These are phyloP conservation scores for Dovyalis caffra DNA, from an alignment of 345 rosid species.

Conservation along the genomic window DNA sequence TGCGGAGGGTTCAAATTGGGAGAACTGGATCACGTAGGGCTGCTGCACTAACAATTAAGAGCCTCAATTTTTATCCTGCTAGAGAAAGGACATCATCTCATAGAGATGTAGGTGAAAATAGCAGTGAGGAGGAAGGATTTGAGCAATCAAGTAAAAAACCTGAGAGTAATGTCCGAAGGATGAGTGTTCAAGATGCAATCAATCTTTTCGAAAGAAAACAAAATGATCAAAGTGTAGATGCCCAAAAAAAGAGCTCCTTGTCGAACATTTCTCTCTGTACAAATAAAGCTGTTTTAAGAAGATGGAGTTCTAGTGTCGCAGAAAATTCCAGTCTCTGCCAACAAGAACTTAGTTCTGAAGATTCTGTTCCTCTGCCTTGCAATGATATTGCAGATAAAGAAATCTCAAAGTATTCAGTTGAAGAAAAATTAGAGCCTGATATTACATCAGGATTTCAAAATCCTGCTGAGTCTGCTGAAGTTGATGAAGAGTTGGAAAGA, in stretches of 20 bases:
- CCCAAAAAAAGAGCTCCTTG: constrained; percentile 32
- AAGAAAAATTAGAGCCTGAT: constrained; percentile 33
- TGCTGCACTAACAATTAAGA: constrained; percentile 56
- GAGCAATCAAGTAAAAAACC: constrained; percentile 36
- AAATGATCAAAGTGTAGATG: constrained; percentile 41
- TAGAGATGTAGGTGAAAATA: constrained; percentile 35
- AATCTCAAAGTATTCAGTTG: constrained; percentile 19
- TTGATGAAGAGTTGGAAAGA: constrained; percentile 24
- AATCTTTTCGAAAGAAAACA: constrained; percentile 63
- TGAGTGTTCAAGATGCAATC: constrained; percentile 66
- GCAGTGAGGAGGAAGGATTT: constrained; percentile 45
- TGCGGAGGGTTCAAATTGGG: constrained; percentile 68
- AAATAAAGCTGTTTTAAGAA: constrained; percentile 55
- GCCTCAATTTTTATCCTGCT: constrained; percentile 48
- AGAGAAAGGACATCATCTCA: constrained; percentile 40
- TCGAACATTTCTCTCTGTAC: constrained; percentile 32
- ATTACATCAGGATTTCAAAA: constrained; percentile 16
- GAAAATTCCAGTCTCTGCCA: constrained; percentile 39
- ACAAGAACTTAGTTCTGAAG: constrained; percentile 28
- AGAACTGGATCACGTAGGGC: constrained; percentile 53
- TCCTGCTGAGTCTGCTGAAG: constrained; percentile 29
- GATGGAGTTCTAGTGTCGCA: constrained; percentile 61
- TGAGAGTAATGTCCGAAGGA: constrained; percentile 39
- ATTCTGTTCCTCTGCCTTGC: constrained; percentile 22
- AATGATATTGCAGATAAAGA: constrained; percentile 26